A percentile compares a stretch with the other conserved stretches of the same genome.
Evolutionary conservation across 2,329 filamentous ascomycete genomes (phyloP).

Genomic region (Chaetothyriales sp.): DNA sequence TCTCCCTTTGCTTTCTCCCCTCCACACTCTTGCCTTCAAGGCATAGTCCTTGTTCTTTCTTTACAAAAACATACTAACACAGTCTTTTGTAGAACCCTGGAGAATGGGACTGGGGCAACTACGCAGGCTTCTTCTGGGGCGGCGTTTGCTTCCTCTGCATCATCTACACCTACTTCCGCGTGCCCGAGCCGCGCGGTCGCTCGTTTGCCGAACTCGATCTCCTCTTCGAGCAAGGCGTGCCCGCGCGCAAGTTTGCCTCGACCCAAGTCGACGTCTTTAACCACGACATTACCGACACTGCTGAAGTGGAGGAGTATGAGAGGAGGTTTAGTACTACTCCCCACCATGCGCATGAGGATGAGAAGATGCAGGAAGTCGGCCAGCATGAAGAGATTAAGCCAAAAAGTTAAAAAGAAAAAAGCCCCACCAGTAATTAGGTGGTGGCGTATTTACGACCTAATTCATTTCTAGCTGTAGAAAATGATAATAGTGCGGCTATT

Average conservation of each 20-base stretch:
- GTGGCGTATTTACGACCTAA: no score
- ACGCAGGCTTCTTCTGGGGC: conserved; percentile 76
- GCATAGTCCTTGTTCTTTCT: no score
- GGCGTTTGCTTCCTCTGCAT: conserved; percentile 69
- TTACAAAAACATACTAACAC: not conserved
- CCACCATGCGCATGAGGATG: not conserved
- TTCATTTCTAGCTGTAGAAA: not conserved
- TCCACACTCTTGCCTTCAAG: no score
- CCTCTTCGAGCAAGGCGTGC: conserved; percentile 61
- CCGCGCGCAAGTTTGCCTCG: conserved; percentile 57
- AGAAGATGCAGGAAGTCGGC: not conserved
- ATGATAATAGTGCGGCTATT: no score
- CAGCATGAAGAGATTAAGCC: not conserved
- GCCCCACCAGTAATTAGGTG: no score
- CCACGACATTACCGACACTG: conserved; percentile 20
- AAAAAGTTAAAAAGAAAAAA: not conserved
- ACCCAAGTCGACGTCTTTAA: conserved; percentile 45
- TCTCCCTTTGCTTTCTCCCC: no score
- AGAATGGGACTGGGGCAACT: conserved; percentile 81
- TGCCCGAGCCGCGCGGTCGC: conserved; percentile 67
- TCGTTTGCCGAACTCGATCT: conserved; percentile 79
- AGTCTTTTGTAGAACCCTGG: conserved; percentile 45
- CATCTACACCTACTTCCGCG: conserved; percentile 66
- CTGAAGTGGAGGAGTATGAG: conserved; percentile 5
- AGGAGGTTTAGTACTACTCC: not conserved